Evolutionary conservation across 192 early-diverging fungal genomes (phyloP).

Genomic region (Phycomyces nitens): DNA sequence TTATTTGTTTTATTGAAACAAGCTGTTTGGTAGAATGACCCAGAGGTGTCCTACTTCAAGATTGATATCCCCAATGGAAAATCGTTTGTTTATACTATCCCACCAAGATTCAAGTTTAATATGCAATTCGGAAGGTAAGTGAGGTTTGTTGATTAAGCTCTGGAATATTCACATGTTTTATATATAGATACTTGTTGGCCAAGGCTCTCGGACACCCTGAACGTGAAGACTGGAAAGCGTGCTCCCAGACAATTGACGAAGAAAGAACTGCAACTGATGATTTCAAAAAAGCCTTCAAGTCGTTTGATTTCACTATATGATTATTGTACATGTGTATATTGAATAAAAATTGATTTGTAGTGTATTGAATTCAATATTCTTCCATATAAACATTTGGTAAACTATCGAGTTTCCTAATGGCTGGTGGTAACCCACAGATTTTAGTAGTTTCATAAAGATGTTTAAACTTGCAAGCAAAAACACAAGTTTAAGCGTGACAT

Average conservation of each 20-base stretch:
- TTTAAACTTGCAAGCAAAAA: too few species aligned
- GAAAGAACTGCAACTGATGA: slow-evolving; percentile 46
- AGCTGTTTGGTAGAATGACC: slow-evolving; percentile 19
- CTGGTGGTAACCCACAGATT: too few species aligned
- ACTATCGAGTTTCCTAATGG: neutral
- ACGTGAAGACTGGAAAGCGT: slow-evolving; percentile 79
- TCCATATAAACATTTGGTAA: neutral
- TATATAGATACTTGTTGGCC: slow-evolving; percentile 59
- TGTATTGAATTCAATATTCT: neutral
- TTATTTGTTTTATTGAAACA: neutral
- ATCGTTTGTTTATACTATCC: slow-evolving; percentile 42
- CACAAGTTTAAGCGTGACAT: too few species aligned
- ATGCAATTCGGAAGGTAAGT: slow-evolving; percentile 71
- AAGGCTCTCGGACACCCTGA: slow-evolving; percentile 61
- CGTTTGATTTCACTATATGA: slow-evolving; percentile 43
- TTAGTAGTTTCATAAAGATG: too few species aligned
- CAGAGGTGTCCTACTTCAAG: slow-evolving; percentile 42
- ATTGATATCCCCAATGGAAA: slow-evolving; percentile 54
- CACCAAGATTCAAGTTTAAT: slow-evolving; percentile 53
- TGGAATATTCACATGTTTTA: neutral
- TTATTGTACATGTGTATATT: neutral
- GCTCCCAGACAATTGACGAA: slow-evolving; percentile 58
- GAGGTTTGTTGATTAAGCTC: neutral
- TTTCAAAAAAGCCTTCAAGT: slow-evolving; percentile 41
- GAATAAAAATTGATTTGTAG: neutral